Evolutionary conservation across 306 rosid species (phyloP).

Genomic region (Pyrus betulifolia): DNA sequence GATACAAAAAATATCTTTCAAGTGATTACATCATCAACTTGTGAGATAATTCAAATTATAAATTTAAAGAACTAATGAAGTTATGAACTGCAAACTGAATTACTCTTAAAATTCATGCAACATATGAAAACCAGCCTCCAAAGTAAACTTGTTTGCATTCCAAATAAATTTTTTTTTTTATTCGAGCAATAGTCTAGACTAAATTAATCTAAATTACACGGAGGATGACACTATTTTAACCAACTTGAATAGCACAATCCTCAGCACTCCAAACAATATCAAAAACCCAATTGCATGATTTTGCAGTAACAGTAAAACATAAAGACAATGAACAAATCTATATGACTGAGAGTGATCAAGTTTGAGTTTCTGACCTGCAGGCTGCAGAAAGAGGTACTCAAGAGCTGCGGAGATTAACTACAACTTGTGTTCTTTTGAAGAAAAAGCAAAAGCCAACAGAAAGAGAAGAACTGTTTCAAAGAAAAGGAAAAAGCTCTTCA

Average conservation of each 20-base stretch:
- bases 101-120: not conserved
- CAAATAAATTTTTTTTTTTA: not conserved
- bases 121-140: not conserved
- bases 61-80: not conserved
- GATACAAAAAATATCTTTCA: not conserved
- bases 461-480: constrained; percentile 1
- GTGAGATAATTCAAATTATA: not conserved
- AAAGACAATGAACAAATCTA: not conserved
- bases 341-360: not conserved
- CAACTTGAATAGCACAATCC: not conserved
- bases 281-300: not conserved
- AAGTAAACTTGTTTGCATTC: not conserved
- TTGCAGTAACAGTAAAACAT: not conserved
- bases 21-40: not conserved
- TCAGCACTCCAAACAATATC: not conserved
- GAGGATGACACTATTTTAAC: not conserved
- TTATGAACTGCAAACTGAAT: not conserved
- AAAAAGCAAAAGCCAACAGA: not conserved
- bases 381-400: not conserved
- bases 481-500: not conserved
- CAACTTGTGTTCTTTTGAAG: not conserved
- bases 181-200: not conserved
- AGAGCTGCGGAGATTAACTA: not conserved
- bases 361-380: not conserved
- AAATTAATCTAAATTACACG: no score